Evolutionary conservation across 179 eudicot species (phyloP), one percentile per base, ranked within the genome.

Genomic region (Corrigiola litoralis): DNA sequence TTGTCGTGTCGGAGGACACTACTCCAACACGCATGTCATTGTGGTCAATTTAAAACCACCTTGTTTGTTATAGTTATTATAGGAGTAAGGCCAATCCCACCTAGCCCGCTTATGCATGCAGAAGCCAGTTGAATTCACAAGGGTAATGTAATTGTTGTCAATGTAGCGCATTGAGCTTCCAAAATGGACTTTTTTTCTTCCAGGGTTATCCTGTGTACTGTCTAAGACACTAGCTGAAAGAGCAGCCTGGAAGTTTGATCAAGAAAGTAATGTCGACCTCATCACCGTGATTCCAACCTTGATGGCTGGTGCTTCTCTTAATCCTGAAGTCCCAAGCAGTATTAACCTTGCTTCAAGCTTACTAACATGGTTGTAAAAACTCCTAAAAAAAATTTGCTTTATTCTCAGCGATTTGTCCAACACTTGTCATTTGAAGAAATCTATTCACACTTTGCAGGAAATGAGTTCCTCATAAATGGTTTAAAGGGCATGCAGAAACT

Each of bases 201-300:
- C 78, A 88, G 92, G 95, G 92, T 2, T 88, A 88, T 58, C 89
- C 85, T 49, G 82, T 63, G 0, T n/a, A n/a, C n/a, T n/a, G n/a
- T 88, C 95, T 1, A 88, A 88, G 77, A 69, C 84, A 50, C 69
- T 86, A 40, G 95, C 89, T 48, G 95, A 88, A 74, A 81, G 65
- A 51, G 75, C 64, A 24, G 95, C 95, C 21, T 88, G 92, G 95
- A 77, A 84, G 72, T 83, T 81, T 37, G 89, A 92, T 0, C 24
- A 84, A 64, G 89, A 86, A 71, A 83, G 83, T 56, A 80, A 78
- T 67, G 59, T 86, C 21, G 80, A 86, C 69, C 92, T 88, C 38
- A 60, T 88, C 21, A 82, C 89, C 10, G 84, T 88, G 42, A 69
- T 86, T 63, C 95, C 95, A 1, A 37, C 81, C 44, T 68, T 88